A percentile compares a stretch with the other conserved stretches of the same genome.
Evolutionary conservation across 2,329 filamentous ascomycete species (phyloP).

Genomic region (Fonsecaea multimorphosa): DNA sequence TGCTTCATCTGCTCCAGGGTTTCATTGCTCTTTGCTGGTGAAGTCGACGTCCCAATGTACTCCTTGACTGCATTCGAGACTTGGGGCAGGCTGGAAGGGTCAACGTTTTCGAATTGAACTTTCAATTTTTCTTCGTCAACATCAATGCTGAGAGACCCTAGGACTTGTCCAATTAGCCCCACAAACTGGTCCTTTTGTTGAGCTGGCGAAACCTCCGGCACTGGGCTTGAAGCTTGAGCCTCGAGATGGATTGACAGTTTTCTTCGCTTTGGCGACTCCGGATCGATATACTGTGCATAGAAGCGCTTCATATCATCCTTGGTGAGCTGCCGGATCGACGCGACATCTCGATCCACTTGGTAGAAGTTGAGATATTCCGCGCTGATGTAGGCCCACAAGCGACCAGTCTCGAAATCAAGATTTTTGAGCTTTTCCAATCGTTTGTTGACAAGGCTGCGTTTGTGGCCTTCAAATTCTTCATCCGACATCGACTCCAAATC

Average conservation of each 20-base stretch:
- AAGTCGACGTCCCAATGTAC: constrained; percentile 59
- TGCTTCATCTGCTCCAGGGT: constrained; percentile 59
- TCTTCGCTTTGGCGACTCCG: constrained; percentile 73
- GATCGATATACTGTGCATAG: constrained; percentile 76
- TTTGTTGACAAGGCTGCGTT: constrained; percentile 85
- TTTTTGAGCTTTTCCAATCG: constrained; percentile 92
- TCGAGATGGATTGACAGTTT: constrained; percentile 84
- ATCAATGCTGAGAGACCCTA: constrained; percentile 55
- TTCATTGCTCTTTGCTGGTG: constrained; percentile 56
- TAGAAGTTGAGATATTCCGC: constrained; percentile 90
- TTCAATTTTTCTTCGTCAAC: constrained; percentile 44
- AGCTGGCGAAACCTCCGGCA: constrained; percentile 41
- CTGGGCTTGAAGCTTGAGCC: constrained; percentile 67
- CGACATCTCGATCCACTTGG: constrained; percentile 78
- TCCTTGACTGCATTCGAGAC: constrained; percentile 57
- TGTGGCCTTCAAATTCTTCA: constrained; percentile 86
- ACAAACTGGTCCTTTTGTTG: constrained; percentile 56
- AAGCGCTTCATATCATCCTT: constrained; percentile 82
- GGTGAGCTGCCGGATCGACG: constrained; percentile 72
- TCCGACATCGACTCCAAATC: constrained; percentile 77
- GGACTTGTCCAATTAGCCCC: constrained; percentile 52
- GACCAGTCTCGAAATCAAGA: constrained; percentile 78
- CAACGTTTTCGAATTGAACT: constrained; percentile 53
- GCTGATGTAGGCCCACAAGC: constrained; percentile 84
- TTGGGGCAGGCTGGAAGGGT: constrained; percentile 56